Percentiles rank a stretch among this genome's conserved stretches.
Conservation (phyloP, 345 rosid species). For the Moricandia arvensis region DNA sequence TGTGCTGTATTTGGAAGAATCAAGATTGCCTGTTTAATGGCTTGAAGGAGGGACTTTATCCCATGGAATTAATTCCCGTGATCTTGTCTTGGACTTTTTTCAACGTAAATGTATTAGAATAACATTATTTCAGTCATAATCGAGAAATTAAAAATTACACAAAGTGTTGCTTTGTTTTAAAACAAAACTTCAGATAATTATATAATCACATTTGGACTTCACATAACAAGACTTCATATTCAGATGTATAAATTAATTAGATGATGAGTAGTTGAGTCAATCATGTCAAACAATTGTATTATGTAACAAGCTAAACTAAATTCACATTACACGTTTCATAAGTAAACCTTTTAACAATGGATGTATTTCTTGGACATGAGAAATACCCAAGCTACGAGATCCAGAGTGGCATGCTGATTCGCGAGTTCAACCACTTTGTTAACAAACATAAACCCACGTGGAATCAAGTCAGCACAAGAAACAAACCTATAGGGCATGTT, state of each 20-base stretch:
- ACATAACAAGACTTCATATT: background rate
- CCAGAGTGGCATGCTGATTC: too few relatives aligned
- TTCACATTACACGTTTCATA: background rate
- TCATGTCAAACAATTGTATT: background rate
- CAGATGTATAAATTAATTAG: background rate
- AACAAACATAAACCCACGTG: too few relatives aligned
- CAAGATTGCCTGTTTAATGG: conserved; percentile 22
- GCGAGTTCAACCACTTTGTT: too few relatives aligned
- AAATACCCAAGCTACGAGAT: too few relatives aligned
- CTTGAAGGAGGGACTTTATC: conserved; percentile 9
- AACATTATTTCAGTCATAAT: background rate
- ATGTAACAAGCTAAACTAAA: background rate
- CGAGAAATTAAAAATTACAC: background rate
- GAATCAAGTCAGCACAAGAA: too few relatives aligned
- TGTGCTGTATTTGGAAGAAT: conserved; percentile 17
- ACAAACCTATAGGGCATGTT: too few relatives aligned
- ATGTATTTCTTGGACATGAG: too few relatives aligned
- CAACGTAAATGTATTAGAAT: conserved; percentile 1
- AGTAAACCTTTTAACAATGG: too few relatives aligned
- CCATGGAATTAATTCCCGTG: conserved; percentile 33
- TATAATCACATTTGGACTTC: background rate
- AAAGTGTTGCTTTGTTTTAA: background rate
- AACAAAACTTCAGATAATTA: background rate
- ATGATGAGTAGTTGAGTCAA: background rate
- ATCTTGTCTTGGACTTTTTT: conserved; percentile 23